Evolutionary conservation across 2,329 filamentous ascomycete genomes (phyloP).

Genomic region (Cladobotryum mycophilum): DNA sequence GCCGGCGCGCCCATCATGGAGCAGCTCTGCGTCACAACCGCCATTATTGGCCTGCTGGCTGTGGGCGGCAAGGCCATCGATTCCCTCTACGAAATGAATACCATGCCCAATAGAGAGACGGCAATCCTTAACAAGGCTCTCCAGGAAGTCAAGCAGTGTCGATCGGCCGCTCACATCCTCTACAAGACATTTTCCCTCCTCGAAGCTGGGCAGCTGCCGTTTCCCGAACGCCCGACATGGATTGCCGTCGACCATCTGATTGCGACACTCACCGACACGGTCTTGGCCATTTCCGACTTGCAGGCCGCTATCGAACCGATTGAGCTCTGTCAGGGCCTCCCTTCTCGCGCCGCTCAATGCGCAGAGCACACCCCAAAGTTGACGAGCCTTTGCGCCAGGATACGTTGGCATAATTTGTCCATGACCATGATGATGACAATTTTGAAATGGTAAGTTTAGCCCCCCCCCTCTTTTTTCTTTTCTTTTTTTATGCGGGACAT

Average conservation of each 20-base stretch:
- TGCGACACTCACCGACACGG: conserved; percentile 30
- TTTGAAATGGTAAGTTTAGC: conserved; percentile 29
- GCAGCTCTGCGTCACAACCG: conserved; percentile 29
- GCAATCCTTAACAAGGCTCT: conserved; percentile 25
- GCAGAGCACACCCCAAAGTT: conserved; percentile 1
- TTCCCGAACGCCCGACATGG: conserved; percentile 30
- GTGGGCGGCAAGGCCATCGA: conserved; percentile 30
- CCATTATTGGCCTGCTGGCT: conserved; percentile 31
- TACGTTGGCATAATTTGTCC: conserved; percentile 33
- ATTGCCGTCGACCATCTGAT: conserved; percentile 29
- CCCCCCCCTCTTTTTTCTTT: background rate
- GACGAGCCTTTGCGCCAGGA: conserved; percentile 23
- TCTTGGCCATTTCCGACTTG: conserved; percentile 30
- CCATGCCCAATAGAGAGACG: conserved; percentile 22
- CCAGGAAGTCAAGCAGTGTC: conserved; percentile 31
- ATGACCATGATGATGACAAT: conserved; percentile 35
- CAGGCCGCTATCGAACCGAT: conserved; percentile 22
- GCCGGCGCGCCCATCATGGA: conserved; percentile 14
- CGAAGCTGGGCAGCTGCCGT: conserved; percentile 27
- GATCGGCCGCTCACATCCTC: conserved; percentile 31
- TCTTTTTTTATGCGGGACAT: background rate
- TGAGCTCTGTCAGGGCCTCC: conserved; percentile 4
- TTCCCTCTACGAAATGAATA: conserved; percentile 29
- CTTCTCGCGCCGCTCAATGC: conserved; percentile 9
- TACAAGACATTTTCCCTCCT: conserved; percentile 29